Conservation (phyloP, 768 basidiomycete genomes). For the Russula olivacea region DNA sequence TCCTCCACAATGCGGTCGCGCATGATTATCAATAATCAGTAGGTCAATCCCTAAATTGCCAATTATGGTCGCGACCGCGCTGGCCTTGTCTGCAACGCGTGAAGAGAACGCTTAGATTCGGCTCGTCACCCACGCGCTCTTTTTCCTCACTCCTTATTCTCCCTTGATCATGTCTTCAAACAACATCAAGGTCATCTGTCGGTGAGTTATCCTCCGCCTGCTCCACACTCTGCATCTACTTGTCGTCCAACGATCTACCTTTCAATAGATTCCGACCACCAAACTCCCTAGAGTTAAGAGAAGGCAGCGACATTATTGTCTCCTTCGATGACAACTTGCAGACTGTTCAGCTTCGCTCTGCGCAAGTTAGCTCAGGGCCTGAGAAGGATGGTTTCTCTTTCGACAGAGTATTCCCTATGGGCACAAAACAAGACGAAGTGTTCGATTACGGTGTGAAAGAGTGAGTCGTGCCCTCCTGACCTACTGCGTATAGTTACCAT, state of each 20-base stretch:
- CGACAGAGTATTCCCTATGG: conserved; percentile 93
- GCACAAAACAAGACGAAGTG: conserved; percentile 84
- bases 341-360: conserved; percentile 73
- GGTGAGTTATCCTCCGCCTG: conserved; percentile 50
- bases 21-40: not conserved
- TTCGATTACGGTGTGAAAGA: conserved; percentile 99
- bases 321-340: conserved; percentile 82
- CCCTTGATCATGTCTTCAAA: conserved; percentile 50
- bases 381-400: conserved; percentile 98
- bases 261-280: conserved; percentile 83
- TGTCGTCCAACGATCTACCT: conserved; percentile 3
- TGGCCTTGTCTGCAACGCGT: conserved; percentile 9
- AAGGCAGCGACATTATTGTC: conserved; percentile 87
- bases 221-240: conserved; percentile 6
- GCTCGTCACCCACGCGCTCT: conserved; percentile 3
- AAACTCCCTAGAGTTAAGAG: conserved; percentile 83
- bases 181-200: conserved; percentile 98
- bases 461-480: conserved; percentile 43
- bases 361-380: conserved; percentile 65
- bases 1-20: not conserved
- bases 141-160: not conserved
- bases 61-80: conserved; percentile 18
- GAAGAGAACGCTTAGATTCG: conserved; percentile 5
- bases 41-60: conserved; percentile 12
- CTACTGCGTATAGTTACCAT: not conserved